phyloP scores from a whole-genome alignment of 345 rosid species.

The Isatis tinctoria region DNA sequence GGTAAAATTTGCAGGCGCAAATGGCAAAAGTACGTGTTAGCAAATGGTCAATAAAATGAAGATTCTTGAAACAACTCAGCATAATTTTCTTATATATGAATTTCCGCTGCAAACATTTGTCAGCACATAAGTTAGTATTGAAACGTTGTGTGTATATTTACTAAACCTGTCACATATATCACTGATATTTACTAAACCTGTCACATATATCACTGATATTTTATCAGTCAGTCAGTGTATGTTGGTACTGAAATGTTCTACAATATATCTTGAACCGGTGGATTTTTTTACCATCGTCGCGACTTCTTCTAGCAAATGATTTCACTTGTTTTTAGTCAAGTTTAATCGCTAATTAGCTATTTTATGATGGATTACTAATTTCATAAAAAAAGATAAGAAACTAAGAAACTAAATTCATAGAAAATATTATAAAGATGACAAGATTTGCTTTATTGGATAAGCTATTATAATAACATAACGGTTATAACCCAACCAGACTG shows the following conservation, averaged over 20 bases:
- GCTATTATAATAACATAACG: not conserved
- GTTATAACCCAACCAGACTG: not conserved
- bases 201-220: no score
- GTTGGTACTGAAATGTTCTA: not conserved
- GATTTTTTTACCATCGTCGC: no score
- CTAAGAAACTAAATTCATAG: no score
- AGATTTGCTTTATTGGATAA: not conserved
- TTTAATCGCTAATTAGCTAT: no score
- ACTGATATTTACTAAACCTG: not conserved
- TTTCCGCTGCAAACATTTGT: not conserved
- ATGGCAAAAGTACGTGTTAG: conserved; percentile 50
- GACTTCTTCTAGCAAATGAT: no score
- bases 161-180: not conserved
- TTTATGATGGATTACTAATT: no score
- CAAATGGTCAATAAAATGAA: conserved; percentile 48
- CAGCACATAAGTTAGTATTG: not conserved
- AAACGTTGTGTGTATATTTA: not conserved
- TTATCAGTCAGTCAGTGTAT: not conserved
- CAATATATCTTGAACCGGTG: not conserved
- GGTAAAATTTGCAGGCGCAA: conserved; percentile 53
- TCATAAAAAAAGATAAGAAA: no score
- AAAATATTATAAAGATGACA: not conserved
- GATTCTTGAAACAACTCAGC: not conserved
- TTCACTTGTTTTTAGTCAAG: no score
- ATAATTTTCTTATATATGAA: not conserved